A percentile compares a stretch with the other conserved stretches of the same genome.
phyloP scores from a whole-genome alignment of 2,329 filamentous ascomycete genomes.

The Microcera coccophila region DNA sequence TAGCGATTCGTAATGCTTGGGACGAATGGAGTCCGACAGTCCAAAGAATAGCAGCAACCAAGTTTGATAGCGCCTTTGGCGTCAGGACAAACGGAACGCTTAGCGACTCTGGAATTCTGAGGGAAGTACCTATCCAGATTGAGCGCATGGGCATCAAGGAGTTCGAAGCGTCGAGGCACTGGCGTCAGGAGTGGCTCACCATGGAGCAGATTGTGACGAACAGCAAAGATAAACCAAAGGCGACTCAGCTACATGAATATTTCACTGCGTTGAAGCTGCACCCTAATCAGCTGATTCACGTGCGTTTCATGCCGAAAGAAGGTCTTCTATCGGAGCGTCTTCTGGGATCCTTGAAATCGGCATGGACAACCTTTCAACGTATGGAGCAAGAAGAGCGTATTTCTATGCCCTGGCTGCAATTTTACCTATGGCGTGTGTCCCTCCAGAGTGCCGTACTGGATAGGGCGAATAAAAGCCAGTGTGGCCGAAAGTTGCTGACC shows the following conservation, averaged over 20 bases:
- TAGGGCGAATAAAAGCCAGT: neutral
- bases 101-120: neutral
- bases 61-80: neutral
- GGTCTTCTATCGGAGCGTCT: neutral
- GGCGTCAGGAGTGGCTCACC: neutral
- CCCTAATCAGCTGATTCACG: neutral
- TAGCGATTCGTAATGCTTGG: neutral
- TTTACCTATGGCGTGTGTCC: neutral
- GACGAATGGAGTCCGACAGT: neutral
- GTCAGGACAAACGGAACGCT: neutral
- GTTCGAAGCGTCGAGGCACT: neutral
- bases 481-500: neutral
- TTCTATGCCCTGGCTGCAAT: neutral
- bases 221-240: neutral
- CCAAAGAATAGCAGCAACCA: neutral
- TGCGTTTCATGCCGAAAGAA: neutral
- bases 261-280: neutral
- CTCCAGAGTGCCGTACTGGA: neutral
- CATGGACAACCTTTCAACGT: neutral
- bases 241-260: neutral
- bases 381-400: neutral
- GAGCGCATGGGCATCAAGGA: neutral
- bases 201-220: neutral
- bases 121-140: neutral
- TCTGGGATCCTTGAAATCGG: neutral